These are phyloP conservation scores for Ophiostoma novo-ulmi DNA, from an alignment of 2,329 filamentous ascomycete species.

Conservation along the genomic window DNA sequence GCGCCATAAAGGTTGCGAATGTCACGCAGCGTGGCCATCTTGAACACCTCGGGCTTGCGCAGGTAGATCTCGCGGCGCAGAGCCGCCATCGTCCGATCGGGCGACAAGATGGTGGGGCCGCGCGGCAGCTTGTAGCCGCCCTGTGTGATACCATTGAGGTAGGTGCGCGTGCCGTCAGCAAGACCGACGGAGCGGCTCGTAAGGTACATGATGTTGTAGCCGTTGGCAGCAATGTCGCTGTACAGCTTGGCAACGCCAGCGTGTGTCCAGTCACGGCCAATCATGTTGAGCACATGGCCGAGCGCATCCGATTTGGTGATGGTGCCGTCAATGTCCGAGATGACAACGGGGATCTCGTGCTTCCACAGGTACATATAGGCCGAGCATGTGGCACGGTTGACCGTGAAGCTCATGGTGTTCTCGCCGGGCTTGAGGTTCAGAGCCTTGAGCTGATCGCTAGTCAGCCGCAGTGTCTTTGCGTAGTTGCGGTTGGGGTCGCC, in stretches of 20 bases:
- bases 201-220: slow-evolving; percentile 98
- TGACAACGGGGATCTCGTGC: slow-evolving; percentile 86
- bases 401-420: slow-evolving; percentile 92
- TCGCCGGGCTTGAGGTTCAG: slow-evolving; percentile 77
- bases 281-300: slow-evolving; percentile 92
- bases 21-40: slow-evolving; percentile 95
- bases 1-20: slow-evolving; percentile 82
- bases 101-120: slow-evolving; percentile 90
- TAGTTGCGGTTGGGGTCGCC: slow-evolving; percentile 79
- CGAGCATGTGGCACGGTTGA: slow-evolving; percentile 87
- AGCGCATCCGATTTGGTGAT: slow-evolving; percentile 97
- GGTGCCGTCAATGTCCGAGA: slow-evolving; percentile 97
- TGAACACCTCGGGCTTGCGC: slow-evolving; percentile 96
- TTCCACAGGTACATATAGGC: slow-evolving; percentile 94
- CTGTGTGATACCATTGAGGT: slow-evolving; percentile 83
- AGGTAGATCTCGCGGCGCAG: slow-evolving; percentile 88
- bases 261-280: slow-evolving; percentile 97
- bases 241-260: slow-evolving; percentile 95
- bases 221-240: slow-evolving; percentile 89
- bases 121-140: slow-evolving; percentile 80
- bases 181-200: slow-evolving; percentile 92
- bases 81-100: slow-evolving; percentile 90
- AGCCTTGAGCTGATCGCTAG: slow-evolving; percentile 88
- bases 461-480: slow-evolving; percentile 91
- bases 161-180: slow-evolving; percentile 82